Evolutionary conservation across 1,284 basidiomycete species (phyloP).

Genomic region (Ganoderma sp.): DNA sequence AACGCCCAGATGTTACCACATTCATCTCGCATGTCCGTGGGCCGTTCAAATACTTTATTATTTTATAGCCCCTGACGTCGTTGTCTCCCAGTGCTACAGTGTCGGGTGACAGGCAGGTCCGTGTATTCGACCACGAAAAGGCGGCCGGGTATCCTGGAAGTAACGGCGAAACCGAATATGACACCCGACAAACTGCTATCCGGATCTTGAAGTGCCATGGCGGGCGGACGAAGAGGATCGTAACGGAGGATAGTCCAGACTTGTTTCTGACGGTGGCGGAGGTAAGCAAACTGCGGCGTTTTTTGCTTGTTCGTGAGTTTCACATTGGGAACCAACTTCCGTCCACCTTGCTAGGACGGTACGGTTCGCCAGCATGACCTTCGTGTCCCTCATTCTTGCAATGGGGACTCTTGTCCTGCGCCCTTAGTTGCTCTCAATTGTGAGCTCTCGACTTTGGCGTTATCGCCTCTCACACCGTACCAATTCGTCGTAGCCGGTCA

Average conservation of each 20-base stretch:
- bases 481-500: slow-evolving; percentile 80
- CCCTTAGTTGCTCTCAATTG: slow-evolving; percentile 68
- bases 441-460: slow-evolving; percentile 66
- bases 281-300: slow-evolving; percentile 45
- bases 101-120: slow-evolving; percentile 81
- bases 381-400: slow-evolving; percentile 69
- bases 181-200: slow-evolving; percentile 51
- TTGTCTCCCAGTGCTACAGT: slow-evolving; percentile 63
- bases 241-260: slow-evolving; percentile 83
- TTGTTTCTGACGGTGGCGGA: slow-evolving; percentile 87
- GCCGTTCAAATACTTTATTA: background rate
- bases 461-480: slow-evolving; percentile 74
- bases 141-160: slow-evolving; percentile 47
- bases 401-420: slow-evolving; percentile 59
- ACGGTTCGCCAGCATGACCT: slow-evolving; percentile 89
- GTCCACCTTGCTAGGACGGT: slow-evolving; percentile 54
- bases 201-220: slow-evolving; percentile 73
- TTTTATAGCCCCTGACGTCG: slow-evolving; percentile 2
- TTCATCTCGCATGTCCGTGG: slow-evolving; percentile 66
- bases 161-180: slow-evolving; percentile 47
- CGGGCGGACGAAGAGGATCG: slow-evolving; percentile 78
- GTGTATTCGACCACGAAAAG: slow-evolving; percentile 78
- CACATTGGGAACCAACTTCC: background rate
- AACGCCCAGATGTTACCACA: slow-evolving; percentile 83
- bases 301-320: background rate